Evolutionary conservation across 345 rosid species (phyloP), one percentile per base, ranked within the genome.

Genomic region (Citrus sp.): DNA sequence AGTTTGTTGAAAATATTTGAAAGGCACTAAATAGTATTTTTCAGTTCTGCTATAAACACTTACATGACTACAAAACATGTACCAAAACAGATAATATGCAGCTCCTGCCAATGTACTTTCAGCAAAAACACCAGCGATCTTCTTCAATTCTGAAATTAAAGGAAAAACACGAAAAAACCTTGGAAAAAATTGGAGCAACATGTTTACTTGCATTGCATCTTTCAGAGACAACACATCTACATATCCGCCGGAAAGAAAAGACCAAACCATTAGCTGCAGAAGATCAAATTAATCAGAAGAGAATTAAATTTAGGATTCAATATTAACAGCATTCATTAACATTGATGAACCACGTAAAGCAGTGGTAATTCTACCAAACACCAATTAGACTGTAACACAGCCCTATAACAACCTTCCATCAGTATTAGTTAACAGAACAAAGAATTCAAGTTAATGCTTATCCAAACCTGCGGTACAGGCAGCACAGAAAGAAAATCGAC

Each of bases 31-130:
- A 7, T 69, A 7, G 34, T 69, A 16, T 5, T 72, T 56, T 68
- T n/a, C 32, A 72, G 16, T 74, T 60, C 16, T 46, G 21, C 58
- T 24, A 35, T 5, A 75, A 46, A 56, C 9, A 79, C 98, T 88
- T 82, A 92, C 98, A 83, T 94, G 98, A 75, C 98, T 91, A 27
- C 94, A 90, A 76, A 92, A 92, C 88, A 94, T 56, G 87, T 92
- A 94, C 98, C 98, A 94, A 6, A 94, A 92, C 59, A 94, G 86
- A 76, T 94, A 94, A 80, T 94, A 92, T 10, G 96, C 96, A 30
- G 96, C 97, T 72, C 96, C 96, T 56, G 89, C 87, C 91, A 90
- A 87, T 68, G 94, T 95, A 27, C 96, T 88, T 56, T 94, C 97
- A 51, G 97, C 98, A 56, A 94, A 92, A 60, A 83, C 95, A 40